Percentiles rank a stretch among this genome's conserved stretches.
phyloP scores from a whole-genome alignment of 306 rosid species.

The Malus asiatica region DNA sequence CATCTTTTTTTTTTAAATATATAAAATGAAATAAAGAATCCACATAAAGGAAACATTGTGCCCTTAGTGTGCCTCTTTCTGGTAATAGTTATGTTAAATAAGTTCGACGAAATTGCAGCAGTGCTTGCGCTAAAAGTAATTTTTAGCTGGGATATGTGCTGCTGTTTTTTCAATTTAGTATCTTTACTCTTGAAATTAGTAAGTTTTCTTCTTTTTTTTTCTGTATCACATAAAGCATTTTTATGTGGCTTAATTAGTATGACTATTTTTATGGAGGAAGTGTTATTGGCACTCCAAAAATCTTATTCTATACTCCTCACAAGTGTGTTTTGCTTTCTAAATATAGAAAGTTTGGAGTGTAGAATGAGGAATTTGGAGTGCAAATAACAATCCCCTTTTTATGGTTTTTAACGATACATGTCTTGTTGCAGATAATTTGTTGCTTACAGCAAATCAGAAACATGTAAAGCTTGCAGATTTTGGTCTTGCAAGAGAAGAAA shows the following conservation, averaged over 20 bases:
- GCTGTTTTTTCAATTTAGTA: too few relatives aligned
- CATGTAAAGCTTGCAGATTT: constrained; percentile 92
- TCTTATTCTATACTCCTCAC: too few relatives aligned
- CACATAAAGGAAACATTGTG: background rate
- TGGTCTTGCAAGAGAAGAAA: constrained; percentile 96
- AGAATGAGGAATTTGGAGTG: too few relatives aligned
- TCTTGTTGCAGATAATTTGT: constrained; percentile 62
- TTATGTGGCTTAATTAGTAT: background rate
- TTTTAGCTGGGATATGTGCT: too few relatives aligned
- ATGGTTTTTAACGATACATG: too few relatives aligned
- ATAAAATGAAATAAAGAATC: background rate
- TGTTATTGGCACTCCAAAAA: too few relatives aligned
- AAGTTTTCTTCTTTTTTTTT: background rate
- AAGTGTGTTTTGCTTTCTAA: too few relatives aligned
- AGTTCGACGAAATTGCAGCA: background rate
- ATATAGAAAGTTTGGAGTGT: too few relatives aligned
- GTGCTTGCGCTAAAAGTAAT: background rate
- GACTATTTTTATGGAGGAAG: too few relatives aligned
- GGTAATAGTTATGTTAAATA: background rate
- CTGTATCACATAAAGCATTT: background rate
- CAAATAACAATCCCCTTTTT: too few relatives aligned
- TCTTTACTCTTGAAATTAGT: background rate
- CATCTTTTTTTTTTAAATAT: background rate
- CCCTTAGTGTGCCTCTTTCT: background rate
- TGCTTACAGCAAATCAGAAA: constrained; percentile 78